These are phyloP conservation scores for Leptosphaerulina australis DNA, from an alignment of 2,329 filamentous ascomycete species.

Conservation along the genomic window DNA sequence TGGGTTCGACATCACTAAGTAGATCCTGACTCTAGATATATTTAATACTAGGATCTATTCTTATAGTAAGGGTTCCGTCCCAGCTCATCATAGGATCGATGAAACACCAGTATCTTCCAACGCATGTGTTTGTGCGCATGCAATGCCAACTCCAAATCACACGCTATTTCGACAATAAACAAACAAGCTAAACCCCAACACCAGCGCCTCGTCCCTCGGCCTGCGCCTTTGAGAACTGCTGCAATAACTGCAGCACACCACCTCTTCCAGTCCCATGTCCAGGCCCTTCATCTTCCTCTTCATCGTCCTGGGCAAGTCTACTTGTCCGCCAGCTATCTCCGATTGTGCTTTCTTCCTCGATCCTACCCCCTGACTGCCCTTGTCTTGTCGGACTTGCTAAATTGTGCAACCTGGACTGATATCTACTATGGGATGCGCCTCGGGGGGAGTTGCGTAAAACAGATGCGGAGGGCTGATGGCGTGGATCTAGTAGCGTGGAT, in stretches of 20 bases:
- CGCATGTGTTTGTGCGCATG: conserved; percentile 5
- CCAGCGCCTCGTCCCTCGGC: conserved; percentile 54
- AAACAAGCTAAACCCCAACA: conserved; percentile 36
- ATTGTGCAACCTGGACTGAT: conserved; percentile 42
- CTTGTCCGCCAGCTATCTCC: conserved; percentile 63
- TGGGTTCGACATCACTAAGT: too few species aligned
- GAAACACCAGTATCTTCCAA: background rate
- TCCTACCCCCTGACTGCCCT: conserved; percentile 31
- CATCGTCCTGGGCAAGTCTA: conserved; percentile 52
- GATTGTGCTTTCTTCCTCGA: conserved; percentile 63
- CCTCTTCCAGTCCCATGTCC: conserved; percentile 53
- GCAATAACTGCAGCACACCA: conserved; percentile 68
- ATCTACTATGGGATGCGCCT: conserved; percentile 58
- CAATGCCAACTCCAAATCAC: background rate
- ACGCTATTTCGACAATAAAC: background rate
- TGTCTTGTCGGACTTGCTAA: conserved; percentile 20
- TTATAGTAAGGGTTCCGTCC: too few species aligned
- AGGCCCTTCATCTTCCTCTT: conserved; percentile 54
- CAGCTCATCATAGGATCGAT: conserved; percentile 2
- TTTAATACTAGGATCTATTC: background rate
- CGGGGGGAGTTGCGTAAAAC: conserved; percentile 52
- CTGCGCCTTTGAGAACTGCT: conserved; percentile 70
- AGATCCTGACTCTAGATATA: too few species aligned
- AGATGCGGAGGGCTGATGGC: conserved; percentile 69
- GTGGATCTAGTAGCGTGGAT: conserved; percentile 75